phyloP scores from a whole-genome alignment of 352 stramenopile species.

The Thalassiosira ordinaria region DNA sequence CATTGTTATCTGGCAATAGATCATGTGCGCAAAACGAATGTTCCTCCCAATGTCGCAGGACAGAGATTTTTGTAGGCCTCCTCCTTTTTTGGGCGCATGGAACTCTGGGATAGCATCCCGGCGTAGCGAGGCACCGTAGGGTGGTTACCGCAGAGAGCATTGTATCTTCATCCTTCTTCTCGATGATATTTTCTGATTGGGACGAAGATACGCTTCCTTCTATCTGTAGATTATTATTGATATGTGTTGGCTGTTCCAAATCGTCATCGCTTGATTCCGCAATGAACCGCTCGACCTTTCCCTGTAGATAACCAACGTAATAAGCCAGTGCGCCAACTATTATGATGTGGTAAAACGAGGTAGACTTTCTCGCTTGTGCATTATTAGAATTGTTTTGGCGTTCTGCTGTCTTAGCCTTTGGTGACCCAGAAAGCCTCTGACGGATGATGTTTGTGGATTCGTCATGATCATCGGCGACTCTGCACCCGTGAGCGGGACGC shows the following conservation, averaged over 20 bases:
- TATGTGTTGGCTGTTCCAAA: background rate
- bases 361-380: too few relatives aligned
- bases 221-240: too few relatives aligned
- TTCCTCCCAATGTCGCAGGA: conserved; percentile 7
- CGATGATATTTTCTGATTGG: too few relatives aligned
- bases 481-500: too few relatives aligned
- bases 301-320: background rate
- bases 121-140: conserved; percentile 34
- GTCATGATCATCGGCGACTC: too few relatives aligned
- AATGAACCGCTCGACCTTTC: background rate
- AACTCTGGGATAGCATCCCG: conserved; percentile 35
- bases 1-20: conserved; percentile 1
- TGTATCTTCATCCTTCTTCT: background rate
- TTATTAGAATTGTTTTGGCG: too few relatives aligned
- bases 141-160: conserved; percentile 19
- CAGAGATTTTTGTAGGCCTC: conserved; percentile 12
- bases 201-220: too few relatives aligned
- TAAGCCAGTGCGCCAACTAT: background rate
- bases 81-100: conserved; percentile 1
- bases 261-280: background rate
- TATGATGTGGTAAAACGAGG: too few relatives aligned
- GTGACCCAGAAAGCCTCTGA: too few relatives aligned
- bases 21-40: conserved; percentile 40
- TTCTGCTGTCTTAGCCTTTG: too few relatives aligned
- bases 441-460: too few relatives aligned